Evolutionary conservation across 306 rosid species (phyloP).

Genomic region (Cucurbita maxima): DNA sequence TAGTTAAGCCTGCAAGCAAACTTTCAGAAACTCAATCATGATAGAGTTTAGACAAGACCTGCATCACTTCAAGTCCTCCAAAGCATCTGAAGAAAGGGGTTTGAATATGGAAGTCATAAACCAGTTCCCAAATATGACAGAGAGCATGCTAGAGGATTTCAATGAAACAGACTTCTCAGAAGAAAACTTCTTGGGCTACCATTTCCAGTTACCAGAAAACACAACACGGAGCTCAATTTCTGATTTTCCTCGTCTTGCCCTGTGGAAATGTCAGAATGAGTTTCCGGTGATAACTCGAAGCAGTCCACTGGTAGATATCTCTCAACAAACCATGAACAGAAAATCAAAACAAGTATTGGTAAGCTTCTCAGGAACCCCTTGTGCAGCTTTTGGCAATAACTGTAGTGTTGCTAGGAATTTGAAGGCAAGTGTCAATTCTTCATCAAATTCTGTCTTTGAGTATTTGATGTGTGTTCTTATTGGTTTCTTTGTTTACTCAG

Average conservation of each 20-base stretch:
- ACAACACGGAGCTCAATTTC: not conserved
- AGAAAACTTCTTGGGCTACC: constrained; percentile 10
- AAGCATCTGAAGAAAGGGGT: constrained; percentile 3
- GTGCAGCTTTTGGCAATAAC: not conserved
- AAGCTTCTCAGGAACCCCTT: not conserved
- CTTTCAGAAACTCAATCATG: constrained; percentile 5
- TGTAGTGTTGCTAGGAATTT: not conserved
- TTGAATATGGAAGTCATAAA: not conserved
- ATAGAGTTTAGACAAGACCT: constrained; percentile 6
- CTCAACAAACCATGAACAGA: not conserved
- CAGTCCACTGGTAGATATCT: not conserved
- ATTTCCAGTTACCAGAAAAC: constrained; percentile 6
- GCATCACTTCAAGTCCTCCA: not conserved
- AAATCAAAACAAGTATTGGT: not conserved
- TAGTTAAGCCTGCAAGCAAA: not conserved
- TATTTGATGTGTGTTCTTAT: not conserved
- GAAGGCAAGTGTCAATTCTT: not conserved
- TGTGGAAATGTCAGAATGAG: not conserved
- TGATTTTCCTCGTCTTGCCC: not conserved
- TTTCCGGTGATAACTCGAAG: not conserved
- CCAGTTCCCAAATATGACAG: constrained; percentile 1
- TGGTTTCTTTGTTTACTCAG: constrained; percentile 11
- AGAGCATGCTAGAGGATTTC: constrained; percentile 2
- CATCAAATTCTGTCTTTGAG: not conserved
- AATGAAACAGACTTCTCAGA: not conserved